phyloP scores from a whole-genome alignment of 108 stramenopile species.

The Ochromonas danica region DNA sequence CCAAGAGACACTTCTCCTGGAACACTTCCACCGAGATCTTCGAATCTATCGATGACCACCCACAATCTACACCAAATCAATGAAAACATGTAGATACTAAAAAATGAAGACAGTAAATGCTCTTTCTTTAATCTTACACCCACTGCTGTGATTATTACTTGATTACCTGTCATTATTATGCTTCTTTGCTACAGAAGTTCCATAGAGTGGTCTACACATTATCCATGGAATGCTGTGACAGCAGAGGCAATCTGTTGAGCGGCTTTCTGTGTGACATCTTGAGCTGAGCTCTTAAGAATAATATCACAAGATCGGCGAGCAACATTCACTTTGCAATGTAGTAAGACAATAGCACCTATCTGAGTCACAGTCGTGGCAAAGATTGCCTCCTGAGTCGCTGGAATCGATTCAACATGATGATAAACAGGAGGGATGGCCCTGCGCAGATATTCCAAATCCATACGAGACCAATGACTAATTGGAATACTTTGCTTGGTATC shows the following conservation, averaged over 20 bases:
- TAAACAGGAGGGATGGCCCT: conserved; percentile 64
- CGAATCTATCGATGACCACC: no score
- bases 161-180: no score
- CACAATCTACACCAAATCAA: no score
- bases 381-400: conserved; percentile 78
- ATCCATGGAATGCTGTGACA: not conserved
- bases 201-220: not conserved
- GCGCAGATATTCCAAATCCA: conserved; percentile 56
- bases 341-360: conserved; percentile 62
- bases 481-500: conserved; percentile 59
- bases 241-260: not conserved
- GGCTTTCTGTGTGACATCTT: not conserved
- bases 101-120: not conserved
- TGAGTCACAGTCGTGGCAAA: conserved; percentile 72
- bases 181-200: no score
- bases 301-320: not conserved
- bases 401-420: conserved; percentile 78
- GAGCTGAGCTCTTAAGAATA: not conserved
- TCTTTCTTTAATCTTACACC: not conserved
- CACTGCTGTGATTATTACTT: no score
- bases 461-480: conserved; percentile 49
- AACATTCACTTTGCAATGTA: conserved; percentile 69
- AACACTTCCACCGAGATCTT: no score
- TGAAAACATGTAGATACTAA: not conserved
- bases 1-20: no score